Base-by-base conservation (phyloP, 805 yeast genomes). In the Ogataea trehalophila region DNA sequence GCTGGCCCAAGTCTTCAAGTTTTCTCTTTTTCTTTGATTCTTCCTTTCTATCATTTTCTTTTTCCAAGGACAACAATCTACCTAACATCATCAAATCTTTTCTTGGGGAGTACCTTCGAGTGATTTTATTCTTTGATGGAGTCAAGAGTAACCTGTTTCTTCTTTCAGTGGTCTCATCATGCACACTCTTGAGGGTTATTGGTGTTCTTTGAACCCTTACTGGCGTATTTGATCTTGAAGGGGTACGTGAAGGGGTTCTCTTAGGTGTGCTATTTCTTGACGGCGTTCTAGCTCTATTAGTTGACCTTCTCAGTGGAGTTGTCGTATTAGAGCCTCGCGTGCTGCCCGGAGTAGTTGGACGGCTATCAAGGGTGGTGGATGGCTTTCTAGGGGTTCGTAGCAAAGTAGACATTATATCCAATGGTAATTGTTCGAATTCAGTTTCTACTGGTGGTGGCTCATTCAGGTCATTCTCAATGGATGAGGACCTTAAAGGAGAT, bases 101-200 rank as follows among this genome's bases (percentile, higher is more conserved):
- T 13, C 61, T 41, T 2, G 72, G 71, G 7, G 69, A 62, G 39
- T 67, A 68, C 13, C 65, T 44, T 22, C 48, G 53, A 38, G 37
- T 54, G 29, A 45, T 49, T 42, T 54, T 55, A 40, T 55, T 57
- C 41, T 51, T 56, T 2, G 65, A 56, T 1, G 66, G 63, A 4
- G 69, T 63, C 7, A 62, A 46, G 5, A 65, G 47, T 16, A 60
- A 46, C 22, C 62, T 47, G 39, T 60, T 61, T 47, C 66, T 43
- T 33, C 65, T 53, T 11, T 69, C 70, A 4, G 66, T 60, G 11
- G 63, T 53, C 7, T 62, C 59, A 44, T 62, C 67, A 11, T 62
- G 56, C 22, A 66, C 53, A 0, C 67, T 63, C 31, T 57, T 53
- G 38, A 62, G 43, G 1, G 68, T 63, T 13, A 67, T 53, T 8